Evolutionary conservation across 2,329 filamentous ascomycete genomes (phyloP), one percentile per base, ranked within the genome.

Genomic region (Dryadomyces quercus-mongolicae): DNA sequence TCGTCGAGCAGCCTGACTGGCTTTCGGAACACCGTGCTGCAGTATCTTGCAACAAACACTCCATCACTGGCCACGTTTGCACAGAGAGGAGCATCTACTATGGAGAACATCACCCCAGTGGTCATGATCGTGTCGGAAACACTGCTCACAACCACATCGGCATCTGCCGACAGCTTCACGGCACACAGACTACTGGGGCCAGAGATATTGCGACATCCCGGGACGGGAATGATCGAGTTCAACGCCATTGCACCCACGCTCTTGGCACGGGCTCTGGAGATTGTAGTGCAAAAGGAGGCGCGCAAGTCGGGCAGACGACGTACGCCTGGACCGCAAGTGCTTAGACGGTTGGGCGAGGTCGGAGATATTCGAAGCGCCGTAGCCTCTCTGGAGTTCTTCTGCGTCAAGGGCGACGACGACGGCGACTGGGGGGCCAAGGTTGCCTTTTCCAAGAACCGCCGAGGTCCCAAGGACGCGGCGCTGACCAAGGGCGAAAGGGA

Each of bases 281-380:
- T 87, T 2, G 77, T 95, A 2, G 80, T 97, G 0, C 76, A 86
- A 61, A 96, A 96, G 66, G 91, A 97, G 67, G 85, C 90, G 1
- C 77, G 84, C 16, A 82, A 83, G 60, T 94, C 88, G 2, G 86
- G 85, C 4, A 77, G 89, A 52, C 80, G 78, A 54, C 83, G 80
- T 54, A 88, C 86, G 0, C 88, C 90, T 0, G 88, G 91, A 0
- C 86, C 87, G 0, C 76, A 80, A 49, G 86, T 95, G 5, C 75
- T 97, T 15, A 87, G 88, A 60, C 79, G 74, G 31, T 77, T 98
- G 0, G 86, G 89, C 0, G 89, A 95, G 59, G 85, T 89, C 61
- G 93, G 93, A 2, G 93, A 98, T 63, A 85, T 98, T 52, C 82
- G 93, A 57, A 97, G 85, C 67, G 93, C 93, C n/a, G 80, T 95